phyloP scores from a whole-genome alignment of 306 rosid genomes.

The Cicer yamashitae region DNA sequence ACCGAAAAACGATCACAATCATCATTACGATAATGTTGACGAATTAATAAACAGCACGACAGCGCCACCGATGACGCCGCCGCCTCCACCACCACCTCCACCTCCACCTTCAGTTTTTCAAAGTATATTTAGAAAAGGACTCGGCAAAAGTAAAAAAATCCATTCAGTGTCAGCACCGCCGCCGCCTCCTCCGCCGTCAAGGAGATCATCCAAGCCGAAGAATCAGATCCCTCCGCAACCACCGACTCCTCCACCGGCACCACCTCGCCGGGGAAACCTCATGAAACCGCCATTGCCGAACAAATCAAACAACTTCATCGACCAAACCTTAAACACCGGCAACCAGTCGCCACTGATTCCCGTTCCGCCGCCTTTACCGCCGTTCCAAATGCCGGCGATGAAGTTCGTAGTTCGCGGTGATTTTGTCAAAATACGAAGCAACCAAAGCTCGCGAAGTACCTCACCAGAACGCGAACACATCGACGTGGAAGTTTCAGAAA shows the following conservation, averaged over 20 bases:
- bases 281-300: conserved; percentile 73
- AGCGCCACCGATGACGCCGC: conserved; percentile 56
- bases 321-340: conserved; percentile 47
- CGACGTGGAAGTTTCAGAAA: conserved; percentile 35
- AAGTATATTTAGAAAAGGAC: conserved; percentile 65
- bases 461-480: conserved; percentile 67
- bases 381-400: conserved; percentile 60
- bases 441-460: conserved; percentile 65
- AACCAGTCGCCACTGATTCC: conserved; percentile 65
- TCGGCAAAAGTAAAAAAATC: conserved; percentile 62
- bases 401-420: conserved; percentile 61
- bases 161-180: conserved; percentile 62
- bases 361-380: conserved; percentile 67
- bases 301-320: conserved; percentile 32
- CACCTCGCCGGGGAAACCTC: conserved; percentile 16
- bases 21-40: conserved; percentile 37
- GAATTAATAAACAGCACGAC: conserved; percentile 36
- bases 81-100: conserved; percentile 74
- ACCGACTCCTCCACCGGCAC: conserved; percentile 30
- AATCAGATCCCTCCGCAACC: conserved; percentile 49
- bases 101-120: conserved; percentile 73
- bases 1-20: conserved; percentile 34
- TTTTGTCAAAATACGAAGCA: conserved; percentile 61
- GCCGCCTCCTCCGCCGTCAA: conserved; percentile 54
- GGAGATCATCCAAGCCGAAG: conserved; percentile 51